phyloP scores from a whole-genome alignment of 148 eudicot genomes.

The Oxyria digyna region DNA sequence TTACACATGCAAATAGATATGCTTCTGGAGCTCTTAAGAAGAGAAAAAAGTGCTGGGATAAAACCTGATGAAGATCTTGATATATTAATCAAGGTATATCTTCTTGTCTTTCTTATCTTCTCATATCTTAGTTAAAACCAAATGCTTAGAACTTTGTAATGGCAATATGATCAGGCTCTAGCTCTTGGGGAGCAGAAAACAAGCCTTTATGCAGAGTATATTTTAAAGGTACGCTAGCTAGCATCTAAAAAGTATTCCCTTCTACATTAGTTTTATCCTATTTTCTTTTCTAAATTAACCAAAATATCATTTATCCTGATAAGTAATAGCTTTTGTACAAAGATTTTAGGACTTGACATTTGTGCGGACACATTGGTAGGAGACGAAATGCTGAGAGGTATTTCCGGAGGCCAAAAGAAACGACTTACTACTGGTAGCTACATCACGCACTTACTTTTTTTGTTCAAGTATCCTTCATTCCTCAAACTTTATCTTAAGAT shows the following conservation, averaged over 20 bases:
- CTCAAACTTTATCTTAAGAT: neutral
- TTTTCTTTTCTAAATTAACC: neutral
- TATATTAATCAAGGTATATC: constrained; percentile 62
- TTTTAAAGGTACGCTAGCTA: constrained; percentile 65
- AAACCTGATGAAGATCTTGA: constrained; percentile 89
- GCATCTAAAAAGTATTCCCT: neutral
- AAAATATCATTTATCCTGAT: constrained; percentile 12
- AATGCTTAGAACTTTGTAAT: neutral
- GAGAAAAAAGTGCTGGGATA: constrained; percentile 54
- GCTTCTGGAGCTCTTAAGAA: constrained; percentile 78
- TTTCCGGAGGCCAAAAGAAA: constrained; percentile 97
- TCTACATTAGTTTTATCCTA: neutral
- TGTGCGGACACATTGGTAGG: constrained; percentile 92
- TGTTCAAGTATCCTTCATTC: neutral
- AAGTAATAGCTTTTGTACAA: constrained; percentile 25
- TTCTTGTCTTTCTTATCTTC: neutral
- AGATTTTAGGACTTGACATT: constrained; percentile 81
- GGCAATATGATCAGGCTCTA: constrained; percentile 38
- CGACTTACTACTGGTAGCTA: constrained; percentile 74
- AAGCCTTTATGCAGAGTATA: constrained; percentile 61
- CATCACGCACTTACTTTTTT: constrained; percentile 2
- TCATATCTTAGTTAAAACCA: neutral
- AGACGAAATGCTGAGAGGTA: constrained; percentile 93
- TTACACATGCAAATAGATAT: constrained; percentile 33
- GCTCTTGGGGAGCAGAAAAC: constrained; percentile 68